Percentiles rank a stretch among this genome's conserved stretches.
Conservation (phyloP, 179 eudicot species). For the Spinacia oleracea region DNA sequence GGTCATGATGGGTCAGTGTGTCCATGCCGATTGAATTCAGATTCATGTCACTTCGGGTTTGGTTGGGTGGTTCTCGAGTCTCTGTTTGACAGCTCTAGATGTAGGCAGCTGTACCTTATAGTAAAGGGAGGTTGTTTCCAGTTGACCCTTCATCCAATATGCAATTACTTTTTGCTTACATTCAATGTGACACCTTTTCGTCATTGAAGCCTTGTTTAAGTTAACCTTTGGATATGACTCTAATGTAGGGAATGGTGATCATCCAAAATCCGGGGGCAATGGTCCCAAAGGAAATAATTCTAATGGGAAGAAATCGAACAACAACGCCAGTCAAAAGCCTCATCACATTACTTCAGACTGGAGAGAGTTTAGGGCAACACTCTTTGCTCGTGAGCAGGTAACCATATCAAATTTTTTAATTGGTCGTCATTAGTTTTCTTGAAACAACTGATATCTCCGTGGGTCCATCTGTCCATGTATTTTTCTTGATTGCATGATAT, state of each 20-base stretch:
- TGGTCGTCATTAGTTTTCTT: not conserved
- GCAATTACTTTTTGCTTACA: not conserved
- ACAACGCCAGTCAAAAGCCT: constrained; percentile 50
- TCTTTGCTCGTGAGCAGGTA: constrained; percentile 83
- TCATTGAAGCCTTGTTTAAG: not conserved
- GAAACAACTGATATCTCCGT: not conserved
- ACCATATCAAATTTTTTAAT: too few species aligned
- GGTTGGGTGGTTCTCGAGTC: not conserved
- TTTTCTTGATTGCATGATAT: not conserved
- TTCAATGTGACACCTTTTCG: not conserved
- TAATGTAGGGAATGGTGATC: constrained; percentile 59
- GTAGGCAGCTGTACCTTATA: not conserved
- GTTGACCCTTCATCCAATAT: not conserved
- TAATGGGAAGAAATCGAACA: constrained; percentile 54
- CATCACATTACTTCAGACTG: constrained; percentile 62
- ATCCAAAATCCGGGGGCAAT: constrained; percentile 60
- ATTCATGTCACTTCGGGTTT: not conserved
- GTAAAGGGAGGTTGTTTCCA: not conserved
- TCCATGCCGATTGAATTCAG: not conserved
- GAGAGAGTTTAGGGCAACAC: constrained; percentile 92
- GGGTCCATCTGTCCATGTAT: not conserved
- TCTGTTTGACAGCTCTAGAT: not conserved
- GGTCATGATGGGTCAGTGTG: too few species aligned
- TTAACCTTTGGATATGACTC: constrained; percentile 17
- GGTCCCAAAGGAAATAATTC: constrained; percentile 59